Percentiles rank a stretch among this genome's conserved stretches.
Evolutionary conservation across 495 filamentous ascomycete species (phyloP).

Genomic region (Penicillium parvum): DNA sequence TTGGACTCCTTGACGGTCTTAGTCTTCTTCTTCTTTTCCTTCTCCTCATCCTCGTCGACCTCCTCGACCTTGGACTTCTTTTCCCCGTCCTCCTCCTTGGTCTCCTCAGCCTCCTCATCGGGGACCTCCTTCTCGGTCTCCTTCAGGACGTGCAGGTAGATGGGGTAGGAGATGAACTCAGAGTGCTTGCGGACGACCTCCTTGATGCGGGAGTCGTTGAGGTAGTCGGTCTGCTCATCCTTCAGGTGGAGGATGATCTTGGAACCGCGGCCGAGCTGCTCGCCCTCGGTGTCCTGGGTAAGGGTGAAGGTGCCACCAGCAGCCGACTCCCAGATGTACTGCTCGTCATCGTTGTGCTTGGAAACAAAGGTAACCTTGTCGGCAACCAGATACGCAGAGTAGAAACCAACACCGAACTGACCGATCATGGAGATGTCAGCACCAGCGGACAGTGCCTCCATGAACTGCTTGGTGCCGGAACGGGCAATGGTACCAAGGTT

Average conservation of each 20-base stretch:
- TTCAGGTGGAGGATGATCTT: slow-evolving; percentile 98
- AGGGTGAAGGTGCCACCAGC: slow-evolving; percentile 98
- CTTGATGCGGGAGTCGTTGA: slow-evolving; percentile 99
- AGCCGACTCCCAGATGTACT: slow-evolving; percentile 98
- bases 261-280: slow-evolving; percentile 87
- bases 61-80: slow-evolving; percentile 75
- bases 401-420: slow-evolving; percentile 99
- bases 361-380: slow-evolving; percentile 93
- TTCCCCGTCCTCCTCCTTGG: slow-evolving; percentile 73
- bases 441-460: slow-evolving; percentile 97
- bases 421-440: slow-evolving; percentile 99
- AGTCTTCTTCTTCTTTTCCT: slow-evolving; percentile 83
- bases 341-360: slow-evolving; percentile 99
- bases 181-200: slow-evolving; percentile 99
- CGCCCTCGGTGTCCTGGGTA: slow-evolving; percentile 82
- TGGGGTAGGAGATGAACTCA: slow-evolving; percentile 99
- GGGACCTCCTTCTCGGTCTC: slow-evolving; percentile 98
- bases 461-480: slow-evolving; percentile 99
- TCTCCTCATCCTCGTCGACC: slow-evolving; percentile 78
- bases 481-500: slow-evolving; percentile 99
- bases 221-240: slow-evolving; percentile 97
- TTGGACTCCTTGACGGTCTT: slow-evolving; percentile 99
- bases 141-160: slow-evolving; percentile 98
- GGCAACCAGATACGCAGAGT: slow-evolving; percentile 98
- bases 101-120: slow-evolving; percentile 88